phyloP scores from a whole-genome alignment of 441 rosid genomes.

The Metrosideros polymorpha region DNA sequence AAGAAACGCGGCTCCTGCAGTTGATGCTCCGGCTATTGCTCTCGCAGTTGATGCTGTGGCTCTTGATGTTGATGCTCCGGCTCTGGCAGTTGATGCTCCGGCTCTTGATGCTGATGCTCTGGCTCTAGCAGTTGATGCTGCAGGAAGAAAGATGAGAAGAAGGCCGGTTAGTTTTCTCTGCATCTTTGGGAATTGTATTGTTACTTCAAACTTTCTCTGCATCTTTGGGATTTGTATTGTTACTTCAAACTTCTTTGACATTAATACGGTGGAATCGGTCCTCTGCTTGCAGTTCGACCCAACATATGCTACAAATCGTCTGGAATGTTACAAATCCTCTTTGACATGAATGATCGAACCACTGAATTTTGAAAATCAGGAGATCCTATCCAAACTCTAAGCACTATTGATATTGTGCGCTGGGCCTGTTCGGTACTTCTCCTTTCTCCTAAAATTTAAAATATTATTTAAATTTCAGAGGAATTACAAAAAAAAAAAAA shows the following conservation, averaged over 20 bases:
- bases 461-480: no score
- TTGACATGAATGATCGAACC: neutral
- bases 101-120: neutral
- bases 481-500: no score
- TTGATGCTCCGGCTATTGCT: no score
- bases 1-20: no score
- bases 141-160: neutral
- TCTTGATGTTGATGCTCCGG: neutral
- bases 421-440: no score
- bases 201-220: neutral
- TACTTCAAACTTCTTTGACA: neutral
- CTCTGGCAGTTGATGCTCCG: no score
- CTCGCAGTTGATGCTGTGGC: neutral
- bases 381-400: neutral
- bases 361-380: neutral
- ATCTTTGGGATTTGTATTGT: neutral
- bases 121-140: neutral
- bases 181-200: neutral
- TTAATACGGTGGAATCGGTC: neutral
- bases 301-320: neutral
- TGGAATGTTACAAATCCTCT: neutral
- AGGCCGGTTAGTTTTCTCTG: neutral
- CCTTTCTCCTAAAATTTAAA: no score
- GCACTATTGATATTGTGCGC: neutral
- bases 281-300: neutral